A percentile compares a stretch with the other conserved stretches of the same genome.
phyloP scores from a whole-genome alignment of 2,329 filamentous ascomycete species.

The Calonectria hawksworthii region DNA sequence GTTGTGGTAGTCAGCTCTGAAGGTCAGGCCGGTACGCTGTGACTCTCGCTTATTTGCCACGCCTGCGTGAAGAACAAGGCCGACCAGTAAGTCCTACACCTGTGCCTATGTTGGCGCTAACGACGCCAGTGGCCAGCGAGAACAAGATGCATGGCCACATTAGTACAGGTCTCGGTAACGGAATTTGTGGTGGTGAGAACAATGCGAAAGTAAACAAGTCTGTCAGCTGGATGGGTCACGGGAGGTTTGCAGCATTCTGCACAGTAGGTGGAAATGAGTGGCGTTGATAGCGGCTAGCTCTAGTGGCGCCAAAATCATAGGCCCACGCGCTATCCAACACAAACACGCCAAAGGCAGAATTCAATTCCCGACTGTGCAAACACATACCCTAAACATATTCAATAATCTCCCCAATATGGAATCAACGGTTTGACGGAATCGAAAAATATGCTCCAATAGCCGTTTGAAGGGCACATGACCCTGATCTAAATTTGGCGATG shows the following conservation, averaged over 20 bases:
- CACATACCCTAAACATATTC: not conserved
- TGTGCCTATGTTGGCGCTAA: not conserved
- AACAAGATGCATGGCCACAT: not conserved
- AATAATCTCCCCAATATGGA: too few relatives aligned
- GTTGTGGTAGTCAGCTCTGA: not conserved
- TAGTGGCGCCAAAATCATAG: not conserved
- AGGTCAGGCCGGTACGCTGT: not conserved
- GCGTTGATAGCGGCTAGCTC: not conserved
- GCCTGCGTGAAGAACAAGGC: not conserved
- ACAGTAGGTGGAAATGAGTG: not conserved
- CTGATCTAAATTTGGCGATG: too few relatives aligned
- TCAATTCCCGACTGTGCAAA: not conserved
- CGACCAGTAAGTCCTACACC: not conserved
- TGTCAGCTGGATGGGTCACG: not conserved
- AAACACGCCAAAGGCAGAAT: not conserved
- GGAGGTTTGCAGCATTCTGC: not conserved
- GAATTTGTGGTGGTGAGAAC: not conserved
- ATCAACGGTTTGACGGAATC: too few relatives aligned
- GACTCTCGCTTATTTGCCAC: not conserved
- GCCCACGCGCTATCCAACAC: not conserved
- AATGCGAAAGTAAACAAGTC: not conserved
- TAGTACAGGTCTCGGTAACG: not conserved
- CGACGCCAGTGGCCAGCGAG: not conserved
- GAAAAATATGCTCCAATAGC: not conserved
- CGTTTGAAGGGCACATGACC: not conserved